Evolutionary conservation across 805 yeast genomes (phyloP), one percentile per base, ranked within the genome.

Genomic region (Citeromyces nyonsensis): DNA sequence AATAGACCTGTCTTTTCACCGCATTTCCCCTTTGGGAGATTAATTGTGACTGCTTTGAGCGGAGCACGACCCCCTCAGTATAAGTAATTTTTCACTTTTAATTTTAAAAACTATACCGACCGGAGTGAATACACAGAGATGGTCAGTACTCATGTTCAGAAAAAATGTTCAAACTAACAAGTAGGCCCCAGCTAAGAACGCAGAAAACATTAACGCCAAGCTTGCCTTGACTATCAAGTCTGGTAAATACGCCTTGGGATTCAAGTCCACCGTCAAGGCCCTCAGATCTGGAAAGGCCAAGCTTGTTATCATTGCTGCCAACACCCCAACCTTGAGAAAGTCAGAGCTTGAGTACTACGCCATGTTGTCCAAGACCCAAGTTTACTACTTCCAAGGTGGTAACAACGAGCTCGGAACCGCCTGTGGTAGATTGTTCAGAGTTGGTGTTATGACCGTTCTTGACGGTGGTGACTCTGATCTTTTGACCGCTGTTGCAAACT

Each of bases 381-480:
- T 77, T 48, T 86, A 88, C 91, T 93, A 86, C 86, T 91, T 86
- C 94, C 91, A 79, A 69, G 97, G 96, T 75, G 94, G 95, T 67
- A 88, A 88, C 95, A 88, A 88, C 72, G 97, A 88, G 73, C 83
- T 88, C 61, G 97, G 96, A 75, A 91, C 99, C 55, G 95, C 95
- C 54, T 88, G 95, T 72, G 99, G 99, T 86, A 88, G 83, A 70
- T 84, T 91, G 59, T 91, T 91, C 95, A 84, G 96, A 74, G 97
- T 91, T 54, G 97, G 97, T 74, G 88, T 86, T 58, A 71, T 91
- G 57, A 72, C 96, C 57, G 65, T 91, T 56, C 71, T 88, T 57
- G 98, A 91, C 56, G 95, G 95, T 55, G 99, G 99, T 86, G 99
- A 91, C 73, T 91, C 98, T 56, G 99, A 91, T 69, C 86, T 91